phyloP scores from a whole-genome alignment of 2,329 filamentous ascomycete species.

The Sclerotinia glacialis region DNA sequence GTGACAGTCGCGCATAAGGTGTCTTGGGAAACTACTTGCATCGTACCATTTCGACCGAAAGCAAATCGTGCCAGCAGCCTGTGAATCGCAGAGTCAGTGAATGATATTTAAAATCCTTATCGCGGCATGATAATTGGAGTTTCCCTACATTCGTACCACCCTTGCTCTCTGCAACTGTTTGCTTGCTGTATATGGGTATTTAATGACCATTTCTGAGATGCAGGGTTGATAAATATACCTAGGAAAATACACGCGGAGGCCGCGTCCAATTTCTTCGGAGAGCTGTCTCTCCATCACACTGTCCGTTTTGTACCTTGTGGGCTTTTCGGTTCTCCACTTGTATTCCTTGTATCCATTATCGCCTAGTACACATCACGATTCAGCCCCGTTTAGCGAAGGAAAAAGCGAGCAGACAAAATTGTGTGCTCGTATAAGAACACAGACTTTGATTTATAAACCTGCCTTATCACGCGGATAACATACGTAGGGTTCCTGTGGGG shows the following conservation, averaged over 20 bases:
- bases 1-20: slow-evolving; percentile 71
- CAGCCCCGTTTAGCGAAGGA: slow-evolving; percentile 13
- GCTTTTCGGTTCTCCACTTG: slow-evolving; percentile 39
- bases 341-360: slow-evolving; percentile 47
- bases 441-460: neutral
- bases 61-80: slow-evolving; percentile 80
- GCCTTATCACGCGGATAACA: slow-evolving; percentile 13
- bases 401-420: slow-evolving; percentile 8
- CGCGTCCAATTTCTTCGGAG: slow-evolving; percentile 42
- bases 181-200: slow-evolving; percentile 34
- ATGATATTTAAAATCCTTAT: neutral
- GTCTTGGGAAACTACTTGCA: slow-evolving; percentile 64
- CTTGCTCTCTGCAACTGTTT: slow-evolving; percentile 64
- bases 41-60: slow-evolving; percentile 70
- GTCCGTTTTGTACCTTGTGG: slow-evolving; percentile 26
- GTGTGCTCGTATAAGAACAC: slow-evolving; percentile 8
- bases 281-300: slow-evolving; percentile 29
- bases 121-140: neutral
- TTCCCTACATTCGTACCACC: slow-evolving; percentile 56
- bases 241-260: slow-evolving; percentile 78
- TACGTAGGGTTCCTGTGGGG: neutral
- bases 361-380: slow-evolving; percentile 39
- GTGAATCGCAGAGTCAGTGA: slow-evolving; percentile 5
- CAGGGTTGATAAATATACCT: slow-evolving; percentile 43
- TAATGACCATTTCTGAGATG: neutral